These are phyloP conservation scores for Nitzschia palea DNA, from an alignment of 108 stramenopile species.

Conservation along the genomic window DNA sequence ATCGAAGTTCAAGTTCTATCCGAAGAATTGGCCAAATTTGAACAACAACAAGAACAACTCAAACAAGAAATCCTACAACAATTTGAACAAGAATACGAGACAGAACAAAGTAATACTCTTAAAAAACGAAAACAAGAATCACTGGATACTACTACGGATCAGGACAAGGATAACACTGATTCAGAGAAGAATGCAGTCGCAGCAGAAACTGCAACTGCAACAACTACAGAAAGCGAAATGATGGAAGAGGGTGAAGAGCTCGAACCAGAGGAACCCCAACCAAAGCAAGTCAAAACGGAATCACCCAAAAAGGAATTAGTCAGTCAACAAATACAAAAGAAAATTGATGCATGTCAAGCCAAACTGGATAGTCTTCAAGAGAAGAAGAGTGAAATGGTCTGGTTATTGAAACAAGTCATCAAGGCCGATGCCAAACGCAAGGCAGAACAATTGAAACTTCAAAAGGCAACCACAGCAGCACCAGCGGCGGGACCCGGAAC, in stretches of 20 bases:
- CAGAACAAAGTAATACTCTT: no score
- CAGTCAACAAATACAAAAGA: slow-evolving; percentile 17
- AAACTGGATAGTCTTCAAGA: slow-evolving; percentile 44
- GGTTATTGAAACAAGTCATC: slow-evolving; percentile 59
- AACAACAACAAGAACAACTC: slow-evolving; percentile 22
- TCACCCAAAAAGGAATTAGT: slow-evolving; percentile 5
- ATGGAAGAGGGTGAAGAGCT: background rate
- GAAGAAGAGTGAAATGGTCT: slow-evolving; percentile 48
- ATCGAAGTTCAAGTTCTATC: slow-evolving; percentile 10
- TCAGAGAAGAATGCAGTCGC: background rate
- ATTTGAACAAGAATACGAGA: slow-evolving; percentile 25
- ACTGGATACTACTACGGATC: background rate
- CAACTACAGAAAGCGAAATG: background rate
- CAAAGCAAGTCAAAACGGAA: background rate
- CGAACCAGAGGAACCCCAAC: background rate
- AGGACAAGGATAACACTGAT: background rate
- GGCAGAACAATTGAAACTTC: slow-evolving; percentile 17
- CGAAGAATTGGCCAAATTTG: background rate
- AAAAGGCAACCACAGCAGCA: slow-evolving; percentile 10
- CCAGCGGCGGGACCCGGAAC: no score
- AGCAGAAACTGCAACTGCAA: background rate
- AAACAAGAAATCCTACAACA: slow-evolving; percentile 14
- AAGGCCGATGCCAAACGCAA: slow-evolving; percentile 47
- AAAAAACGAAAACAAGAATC: slow-evolving; percentile 25
- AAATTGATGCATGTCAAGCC: slow-evolving; percentile 23